Evolutionary conservation across 495 filamentous ascomycete genomes (phyloP).

Genomic region (Penicillium longicatenatum): DNA sequence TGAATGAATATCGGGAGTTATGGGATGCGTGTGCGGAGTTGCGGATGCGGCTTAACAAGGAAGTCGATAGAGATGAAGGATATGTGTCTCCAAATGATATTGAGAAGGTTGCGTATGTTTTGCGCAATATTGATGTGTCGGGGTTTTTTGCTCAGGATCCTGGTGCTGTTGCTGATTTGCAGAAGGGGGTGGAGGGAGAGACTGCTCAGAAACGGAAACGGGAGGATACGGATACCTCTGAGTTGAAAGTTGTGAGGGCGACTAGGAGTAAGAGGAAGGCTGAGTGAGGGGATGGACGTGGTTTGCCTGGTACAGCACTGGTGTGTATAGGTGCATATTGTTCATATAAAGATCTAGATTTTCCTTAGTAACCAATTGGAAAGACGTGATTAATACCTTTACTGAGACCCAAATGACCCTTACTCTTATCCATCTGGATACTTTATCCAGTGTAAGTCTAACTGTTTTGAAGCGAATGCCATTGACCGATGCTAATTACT

Average conservation of each 20-base stretch:
- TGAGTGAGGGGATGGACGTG: background rate
- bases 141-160: constrained; percentile 16
- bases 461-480: too few relatives aligned
- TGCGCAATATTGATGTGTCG: constrained; percentile 37
- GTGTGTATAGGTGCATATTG: too few relatives aligned
- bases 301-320: too few relatives aligned
- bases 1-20: constrained; percentile 62
- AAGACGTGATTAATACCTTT: too few relatives aligned
- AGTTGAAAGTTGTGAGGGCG: background rate
- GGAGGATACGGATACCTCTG: background rate
- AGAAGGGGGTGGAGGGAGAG: background rate
- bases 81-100: constrained; percentile 58
- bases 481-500: too few relatives aligned
- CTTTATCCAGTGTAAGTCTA: too few relatives aligned
- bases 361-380: too few relatives aligned
- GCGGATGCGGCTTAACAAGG: constrained; percentile 42
- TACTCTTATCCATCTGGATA: too few relatives aligned
- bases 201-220: constrained; percentile 1
- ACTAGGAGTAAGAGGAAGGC: constrained; percentile 4
- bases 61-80: background rate
- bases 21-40: constrained; percentile 47
- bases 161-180: background rate
- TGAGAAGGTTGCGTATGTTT: constrained; percentile 69
- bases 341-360: too few relatives aligned
- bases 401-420: too few relatives aligned